Base-by-base conservation (phyloP, 305 asterid species). In the Fraxinus xanthoxyloides region DNA sequence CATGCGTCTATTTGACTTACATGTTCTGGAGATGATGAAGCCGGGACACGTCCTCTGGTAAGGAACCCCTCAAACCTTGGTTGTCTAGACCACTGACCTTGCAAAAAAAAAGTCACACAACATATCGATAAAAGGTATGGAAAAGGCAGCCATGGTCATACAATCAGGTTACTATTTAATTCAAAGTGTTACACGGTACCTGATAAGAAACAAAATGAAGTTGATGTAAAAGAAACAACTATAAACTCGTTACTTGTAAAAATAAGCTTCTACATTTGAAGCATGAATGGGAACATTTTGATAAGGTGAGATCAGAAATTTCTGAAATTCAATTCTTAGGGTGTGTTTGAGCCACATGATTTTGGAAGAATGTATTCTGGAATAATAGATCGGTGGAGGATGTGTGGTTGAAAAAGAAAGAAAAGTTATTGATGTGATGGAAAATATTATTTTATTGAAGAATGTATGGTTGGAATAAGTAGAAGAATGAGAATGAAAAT, bases 21-120 rank as follows among this genome's bases (percentile, higher is more conserved):
- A 96, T 90, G 98, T 90, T 94, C 83, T 92, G 99, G 72, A 96
- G 98, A 89, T 96, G 95, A 79, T 67, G 92, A 85, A 96, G 91
- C 70, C 84, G 87, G 69, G 98, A 93, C 81, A 94, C 87, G 51
- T 90, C 97, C 48, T 85, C 78, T 67, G 98, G 97, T 85, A 96
- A 86, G 90, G 88, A 86, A 67, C 99, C 99, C 76, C 87, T 89
- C 88, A 96, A 87, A 67, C 98, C 99, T 90, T 96, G 99, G 90
- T 91, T 93, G 92, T 91, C 98, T 76, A 96, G 94, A 86, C 63
- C 98, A 56, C 99, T 96, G 88, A 72, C 83, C 89, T 87, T 86
- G 75, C 90, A 77, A 81, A 6, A 81, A 4, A 65, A 35, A 9
- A 36, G 43, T 23, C 2, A 23, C 21, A 35, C 19, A 59, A 28